Evolutionary conservation across 2,329 filamentous ascomycete genomes (phyloP).

Genomic region (Nemania abortiva): DNA sequence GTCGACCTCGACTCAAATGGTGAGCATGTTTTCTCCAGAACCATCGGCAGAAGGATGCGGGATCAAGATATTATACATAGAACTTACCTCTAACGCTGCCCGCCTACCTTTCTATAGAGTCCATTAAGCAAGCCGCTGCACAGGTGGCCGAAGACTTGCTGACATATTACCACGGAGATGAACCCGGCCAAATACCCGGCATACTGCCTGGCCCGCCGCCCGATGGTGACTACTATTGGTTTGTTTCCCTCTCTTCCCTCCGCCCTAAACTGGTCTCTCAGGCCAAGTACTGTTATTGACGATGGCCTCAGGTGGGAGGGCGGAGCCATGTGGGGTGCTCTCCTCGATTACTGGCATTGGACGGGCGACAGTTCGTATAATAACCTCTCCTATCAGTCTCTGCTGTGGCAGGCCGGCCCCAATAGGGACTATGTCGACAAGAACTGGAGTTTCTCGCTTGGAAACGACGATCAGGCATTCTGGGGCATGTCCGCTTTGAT

Average conservation of each 20-base stretch:
- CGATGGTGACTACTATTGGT: constrained; percentile 49
- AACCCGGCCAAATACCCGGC: constrained; percentile 59
- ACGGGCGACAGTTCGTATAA: constrained; percentile 66
- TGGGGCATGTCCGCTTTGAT: constrained; percentile 74
- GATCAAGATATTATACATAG: not conserved
- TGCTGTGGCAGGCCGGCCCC: constrained; percentile 61
- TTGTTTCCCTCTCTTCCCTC: constrained; percentile 18
- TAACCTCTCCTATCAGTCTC: constrained; percentile 57
- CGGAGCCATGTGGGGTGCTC: constrained; percentile 63
- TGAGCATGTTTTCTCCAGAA: constrained; percentile 30
- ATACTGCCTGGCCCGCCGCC: constrained; percentile 49
- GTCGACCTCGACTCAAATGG: constrained; percentile 47
- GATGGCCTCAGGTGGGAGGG: constrained; percentile 63
- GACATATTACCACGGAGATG: constrained; percentile 46
- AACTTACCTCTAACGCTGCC: constrained; percentile 8
- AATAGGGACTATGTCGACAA: constrained; percentile 60
- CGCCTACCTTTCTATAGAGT: constrained; percentile 40
- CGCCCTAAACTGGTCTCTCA: not conserved
- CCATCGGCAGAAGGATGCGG: not conserved
- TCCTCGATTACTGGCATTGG: constrained; percentile 68
- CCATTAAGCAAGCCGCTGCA: constrained; percentile 46
- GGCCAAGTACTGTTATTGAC: constrained; percentile 22
- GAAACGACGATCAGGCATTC: constrained; percentile 71
- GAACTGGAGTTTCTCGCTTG: constrained; percentile 56
- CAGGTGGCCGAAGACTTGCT: constrained; percentile 48